phyloP scores from a whole-genome alignment of 192 early-diverging fungal species.

The Allomyces macrogynus region DNA sequence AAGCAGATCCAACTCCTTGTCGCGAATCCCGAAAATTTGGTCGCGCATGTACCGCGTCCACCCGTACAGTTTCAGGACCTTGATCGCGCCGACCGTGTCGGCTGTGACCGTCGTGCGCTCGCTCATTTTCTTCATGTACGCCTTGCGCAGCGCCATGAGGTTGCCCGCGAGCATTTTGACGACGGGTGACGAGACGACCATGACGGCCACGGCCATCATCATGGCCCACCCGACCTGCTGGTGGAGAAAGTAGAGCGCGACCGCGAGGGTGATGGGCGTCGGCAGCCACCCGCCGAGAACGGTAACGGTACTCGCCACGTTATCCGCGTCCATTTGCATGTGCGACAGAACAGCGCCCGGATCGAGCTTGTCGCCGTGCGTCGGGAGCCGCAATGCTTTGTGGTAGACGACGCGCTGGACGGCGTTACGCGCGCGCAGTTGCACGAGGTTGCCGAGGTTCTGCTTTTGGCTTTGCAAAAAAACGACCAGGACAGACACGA shows the following conservation, averaged over 20 bases:
- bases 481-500: not conserved
- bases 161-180: not conserved
- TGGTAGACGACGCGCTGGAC: not conserved
- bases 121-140: too few species aligned
- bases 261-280: not conserved
- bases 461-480: not conserved
- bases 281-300: not conserved
- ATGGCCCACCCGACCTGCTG: not conserved
- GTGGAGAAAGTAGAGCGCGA: not conserved
- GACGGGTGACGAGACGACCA: not conserved
- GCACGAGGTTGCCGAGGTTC: not conserved
- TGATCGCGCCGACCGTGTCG: too few species aligned
- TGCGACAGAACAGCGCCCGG: not conserved
- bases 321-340: not conserved
- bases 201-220: not conserved
- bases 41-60: conserved; percentile 46
- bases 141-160: not conserved
- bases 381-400: not conserved
- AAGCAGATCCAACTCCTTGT: conserved; percentile 29
- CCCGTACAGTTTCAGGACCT: conserved; percentile 49
- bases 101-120: conserved; percentile 17
- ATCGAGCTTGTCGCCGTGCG: not conserved
- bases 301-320: not conserved
- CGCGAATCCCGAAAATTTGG: conserved; percentile 28
- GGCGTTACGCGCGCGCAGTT: not conserved